Conservation (phyloP, 2,329 filamentous ascomycete genomes). For the Coniochaeta sp. region DNA sequence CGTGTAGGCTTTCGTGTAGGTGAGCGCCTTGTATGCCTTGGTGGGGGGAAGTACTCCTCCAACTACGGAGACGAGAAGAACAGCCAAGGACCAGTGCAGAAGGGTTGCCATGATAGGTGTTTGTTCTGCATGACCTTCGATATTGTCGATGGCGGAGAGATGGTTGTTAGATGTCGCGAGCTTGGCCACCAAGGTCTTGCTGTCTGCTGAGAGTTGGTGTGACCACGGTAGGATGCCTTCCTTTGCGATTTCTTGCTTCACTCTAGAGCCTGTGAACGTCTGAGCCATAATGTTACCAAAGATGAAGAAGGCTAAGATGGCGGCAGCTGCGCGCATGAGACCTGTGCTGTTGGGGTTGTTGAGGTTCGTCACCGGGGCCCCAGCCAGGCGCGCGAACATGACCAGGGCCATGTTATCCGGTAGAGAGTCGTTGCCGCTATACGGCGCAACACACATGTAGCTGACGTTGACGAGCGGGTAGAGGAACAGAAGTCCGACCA, state of each 20-base stretch:
- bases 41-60: conserved; percentile 2
- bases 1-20: conserved; percentile 17
- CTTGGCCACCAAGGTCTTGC: conserved; percentile 3
- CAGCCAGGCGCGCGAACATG: conserved; percentile 17
- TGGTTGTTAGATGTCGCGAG: neutral
- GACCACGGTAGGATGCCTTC: conserved; percentile 40
- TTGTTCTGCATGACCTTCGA: conserved; percentile 8
- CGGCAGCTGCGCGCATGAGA: conserved; percentile 23
- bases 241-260: conserved; percentile 56
- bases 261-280: conserved; percentile 42
- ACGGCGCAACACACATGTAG: conserved; percentile 24
- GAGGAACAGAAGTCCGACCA: conserved; percentile 23
- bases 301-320: conserved; percentile 36
- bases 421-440: conserved; percentile 6
- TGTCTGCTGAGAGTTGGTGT: conserved; percentile 25
- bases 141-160: neutral
- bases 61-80: conserved; percentile 7
- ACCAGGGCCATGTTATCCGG: conserved; percentile 10
- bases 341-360: conserved; percentile 9
- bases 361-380: neutral
- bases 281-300: conserved; percentile 42
- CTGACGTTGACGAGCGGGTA: conserved; percentile 31
- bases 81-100: conserved; percentile 8
- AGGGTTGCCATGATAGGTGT: conserved; percentile 7
- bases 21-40: conserved; percentile 14